Conservation (phyloP, 768 basidiomycete species). For the Tephrocybe rancida region DNA sequence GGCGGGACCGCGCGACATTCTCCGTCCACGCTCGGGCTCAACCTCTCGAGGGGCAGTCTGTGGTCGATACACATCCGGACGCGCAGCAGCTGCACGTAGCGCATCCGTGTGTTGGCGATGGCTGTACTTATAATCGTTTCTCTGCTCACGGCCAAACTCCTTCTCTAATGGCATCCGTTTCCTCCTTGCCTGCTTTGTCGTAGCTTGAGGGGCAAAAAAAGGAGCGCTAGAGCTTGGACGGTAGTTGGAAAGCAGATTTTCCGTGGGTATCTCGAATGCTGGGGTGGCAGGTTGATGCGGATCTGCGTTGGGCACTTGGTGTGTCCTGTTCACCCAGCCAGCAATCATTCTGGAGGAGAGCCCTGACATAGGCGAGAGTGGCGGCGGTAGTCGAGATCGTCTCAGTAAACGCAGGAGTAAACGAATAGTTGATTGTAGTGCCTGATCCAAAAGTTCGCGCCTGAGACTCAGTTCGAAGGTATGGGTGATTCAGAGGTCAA, state of each 20-base stretch:
- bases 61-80: not conserved
- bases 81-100: not conserved
- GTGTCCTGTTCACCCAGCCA: constrained; percentile 1
- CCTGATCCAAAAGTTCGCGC: too few relatives aligned
- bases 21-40: too few relatives aligned
- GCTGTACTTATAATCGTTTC: constrained; percentile 8
- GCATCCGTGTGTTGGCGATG: constrained; percentile 8
- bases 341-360: too few relatives aligned
- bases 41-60: constrained; percentile 3
- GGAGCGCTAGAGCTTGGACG: not conserved
- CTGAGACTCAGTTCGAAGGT: too few relatives aligned
- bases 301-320: constrained; percentile 1
- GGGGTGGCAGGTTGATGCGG: constrained; percentile 7
- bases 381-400: too few relatives aligned
- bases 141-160: constrained; percentile 9
- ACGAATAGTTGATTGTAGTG: too few relatives aligned
- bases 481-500: too few relatives aligned
- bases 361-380: too few relatives aligned
- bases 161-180: constrained; percentile 5
- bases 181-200: not conserved
- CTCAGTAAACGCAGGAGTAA: too few relatives aligned
- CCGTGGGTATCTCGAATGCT: not conserved
- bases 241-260: not conserved
- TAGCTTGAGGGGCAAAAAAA: not conserved
- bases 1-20: too few relatives aligned